phyloP scores from a whole-genome alignment of 1,139 yeast genomes.

The Protomyces gravidus region DNA sequence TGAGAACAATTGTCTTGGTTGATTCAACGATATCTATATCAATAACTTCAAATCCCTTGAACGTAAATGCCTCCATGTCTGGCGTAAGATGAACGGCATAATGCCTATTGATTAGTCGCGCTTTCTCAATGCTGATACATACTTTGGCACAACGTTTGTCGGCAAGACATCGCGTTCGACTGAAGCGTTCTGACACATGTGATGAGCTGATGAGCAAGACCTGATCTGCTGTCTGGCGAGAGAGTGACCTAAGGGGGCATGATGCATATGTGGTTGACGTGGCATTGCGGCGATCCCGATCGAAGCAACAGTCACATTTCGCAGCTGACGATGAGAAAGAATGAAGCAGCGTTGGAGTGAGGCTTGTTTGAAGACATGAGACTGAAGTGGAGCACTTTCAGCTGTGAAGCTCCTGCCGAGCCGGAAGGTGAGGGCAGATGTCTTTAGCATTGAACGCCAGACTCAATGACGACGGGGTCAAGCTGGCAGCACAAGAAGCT shows the following conservation, averaged over 20 bases:
- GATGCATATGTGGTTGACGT: no score
- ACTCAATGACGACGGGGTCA: no score
- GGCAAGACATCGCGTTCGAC: constrained; percentile 26
- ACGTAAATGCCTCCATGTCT: constrained; percentile 63
- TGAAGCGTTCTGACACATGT: constrained; percentile 23
- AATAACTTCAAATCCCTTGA: constrained; percentile 56
- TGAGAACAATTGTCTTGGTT: constrained; percentile 53
- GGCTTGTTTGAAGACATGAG: no score
- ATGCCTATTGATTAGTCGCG: constrained; percentile 40
- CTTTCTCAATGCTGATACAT: neutral
- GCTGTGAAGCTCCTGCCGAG: no score
- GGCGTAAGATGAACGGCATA: constrained; percentile 73
- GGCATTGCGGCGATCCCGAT: no score
- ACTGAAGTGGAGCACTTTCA: no score
- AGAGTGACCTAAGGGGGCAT: neutral
- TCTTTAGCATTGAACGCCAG: no score
- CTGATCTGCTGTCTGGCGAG: neutral
- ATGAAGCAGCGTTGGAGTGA: no score
- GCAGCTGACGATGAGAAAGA: no score
- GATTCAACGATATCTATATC: constrained; percentile 54
- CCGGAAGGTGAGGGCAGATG: no score
- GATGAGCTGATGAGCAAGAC: constrained; percentile 1
- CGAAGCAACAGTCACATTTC: no score
- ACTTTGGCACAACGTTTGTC: constrained; percentile 28
- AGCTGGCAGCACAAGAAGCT: no score